Percentiles rank a stretch among this genome's conserved stretches.
Evolutionary conservation across 306 rosid genomes (phyloP).

Genomic region (Benincasa hispida): DNA sequence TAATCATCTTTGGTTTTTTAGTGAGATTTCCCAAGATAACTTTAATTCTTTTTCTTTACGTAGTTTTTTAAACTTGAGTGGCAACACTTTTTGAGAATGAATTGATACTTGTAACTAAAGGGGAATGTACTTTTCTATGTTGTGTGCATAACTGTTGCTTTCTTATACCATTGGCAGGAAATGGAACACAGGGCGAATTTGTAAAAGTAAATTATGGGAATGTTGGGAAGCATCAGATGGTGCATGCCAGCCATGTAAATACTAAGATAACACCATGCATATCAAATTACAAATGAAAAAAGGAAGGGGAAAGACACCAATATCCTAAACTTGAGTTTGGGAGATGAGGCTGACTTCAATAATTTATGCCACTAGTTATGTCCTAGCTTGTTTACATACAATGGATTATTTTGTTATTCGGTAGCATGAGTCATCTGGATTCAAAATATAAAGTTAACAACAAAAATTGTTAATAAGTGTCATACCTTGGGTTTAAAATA

Average conservation of each 20-base stretch:
- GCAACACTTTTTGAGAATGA: background rate
- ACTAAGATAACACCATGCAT: background rate
- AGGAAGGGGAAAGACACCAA: background rate
- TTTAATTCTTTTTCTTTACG: background rate
- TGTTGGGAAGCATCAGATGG: background rate
- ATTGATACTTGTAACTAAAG: background rate
- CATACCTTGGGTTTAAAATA: conserved; percentile 77
- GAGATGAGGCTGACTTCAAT: background rate
- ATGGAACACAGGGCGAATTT: background rate
- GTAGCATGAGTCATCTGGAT: background rate
- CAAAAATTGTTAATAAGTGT: background rate
- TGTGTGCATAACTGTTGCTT: background rate
- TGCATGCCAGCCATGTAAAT: background rate
- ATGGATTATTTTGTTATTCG: background rate
- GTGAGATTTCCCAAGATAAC: background rate
- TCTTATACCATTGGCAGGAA: background rate
- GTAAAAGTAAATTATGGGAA: background rate
- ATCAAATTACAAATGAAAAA: background rate
- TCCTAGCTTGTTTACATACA: background rate
- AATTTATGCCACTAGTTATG: background rate
- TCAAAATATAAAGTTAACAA: background rate
- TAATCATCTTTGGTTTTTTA: background rate
- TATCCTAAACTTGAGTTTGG: background rate
- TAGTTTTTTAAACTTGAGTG: background rate
- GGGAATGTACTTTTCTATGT: background rate